Base-by-base conservation (phyloP, 306 rosid genomes). In the Purshia tridentata region DNA sequence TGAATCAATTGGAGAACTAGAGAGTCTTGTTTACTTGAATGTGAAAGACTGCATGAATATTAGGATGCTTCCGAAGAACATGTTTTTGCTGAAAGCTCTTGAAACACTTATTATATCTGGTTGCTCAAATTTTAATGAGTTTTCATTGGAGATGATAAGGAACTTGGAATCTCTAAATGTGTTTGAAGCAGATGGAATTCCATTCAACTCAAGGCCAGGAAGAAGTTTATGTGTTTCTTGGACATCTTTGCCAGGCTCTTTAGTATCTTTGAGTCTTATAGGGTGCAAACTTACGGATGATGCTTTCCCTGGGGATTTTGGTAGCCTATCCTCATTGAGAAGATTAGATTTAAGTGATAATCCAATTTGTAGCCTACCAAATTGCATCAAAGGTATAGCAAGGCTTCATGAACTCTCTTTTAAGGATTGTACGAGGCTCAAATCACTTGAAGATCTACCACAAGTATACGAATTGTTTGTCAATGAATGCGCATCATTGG, bases 391-490 rank as follows among this genome's bases (percentile, higher is more conserved):
- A 13, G 42, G 52, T 4, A 4, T 70, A n/a, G 20, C 15, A 4
- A 19, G 7, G 5, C 9, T 70, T 2, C 0, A 4, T 0, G 0
- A 3, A 0, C 64, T 70, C 42, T 7, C 9, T 13, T 8, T 70
- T 1, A 0, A 0, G 0, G 0, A 7, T 0, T 70, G 53, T 42
- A 4, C 0, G 6, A 13, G 9, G 0, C 52, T 70, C 0, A 4
- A 40, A 41, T 54, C 64, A 3, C 74, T 70, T 53, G 5, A 40
- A 1, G 74, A 5, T 1, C 58, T 70, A 40, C 74, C 53, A 1
- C 0, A 0, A 6, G 6, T 53, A 1, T 0, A 0, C 0, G 0
- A 1, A 0, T 15, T 4, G 16, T 0, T 0, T 6, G 0, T 0
- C 0, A 0, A 0, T 0, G 12, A 2, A 0, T 69, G 73, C 63